Evolutionary conservation across 371 early-diverging fungal species (phyloP).

Genomic region (Mucor racemosus): DNA sequence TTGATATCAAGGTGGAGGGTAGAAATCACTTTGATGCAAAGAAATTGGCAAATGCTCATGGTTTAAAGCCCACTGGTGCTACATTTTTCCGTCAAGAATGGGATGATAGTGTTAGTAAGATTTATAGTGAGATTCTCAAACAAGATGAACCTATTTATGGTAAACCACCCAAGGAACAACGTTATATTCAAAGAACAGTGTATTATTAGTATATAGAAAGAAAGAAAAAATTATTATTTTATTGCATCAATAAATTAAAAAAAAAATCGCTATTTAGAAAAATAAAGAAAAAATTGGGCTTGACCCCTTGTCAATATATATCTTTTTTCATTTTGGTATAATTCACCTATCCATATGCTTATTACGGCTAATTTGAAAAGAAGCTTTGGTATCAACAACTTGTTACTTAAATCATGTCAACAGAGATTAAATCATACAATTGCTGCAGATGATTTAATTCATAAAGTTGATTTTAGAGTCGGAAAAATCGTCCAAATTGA

Average conservation of each 20-base stretch:
- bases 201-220: slow-evolving; percentile 44
- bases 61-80: slow-evolving; percentile 56
- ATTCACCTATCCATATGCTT: not conserved
- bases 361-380: not conserved
- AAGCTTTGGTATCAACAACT: not conserved
- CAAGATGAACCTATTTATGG: slow-evolving; percentile 61
- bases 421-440: slow-evolving; percentile 15
- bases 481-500: slow-evolving; percentile 71
- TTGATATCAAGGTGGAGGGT: slow-evolving; percentile 47
- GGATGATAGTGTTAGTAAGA: slow-evolving; percentile 69
- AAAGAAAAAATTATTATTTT: not conserved
- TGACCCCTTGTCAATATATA: slow-evolving; percentile 1
- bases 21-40: slow-evolving; percentile 55
- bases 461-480: slow-evolving; percentile 74
- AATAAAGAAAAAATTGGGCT: not conserved
- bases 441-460: slow-evolving; percentile 49
- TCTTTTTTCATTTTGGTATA: not conserved
- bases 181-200: slow-evolving; percentile 56
- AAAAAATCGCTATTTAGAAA: slow-evolving; percentile 5
- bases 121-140: slow-evolving; percentile 69
- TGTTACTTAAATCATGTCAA: not conserved
- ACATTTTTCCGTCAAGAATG: slow-evolving; percentile 83
- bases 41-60: slow-evolving; percentile 47
- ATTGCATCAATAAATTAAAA: slow-evolving; percentile 1
- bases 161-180: slow-evolving; percentile 59